phyloP scores from a whole-genome alignment of 768 basidiomycete species.

The Leucosporidium yakuticum region DNA sequence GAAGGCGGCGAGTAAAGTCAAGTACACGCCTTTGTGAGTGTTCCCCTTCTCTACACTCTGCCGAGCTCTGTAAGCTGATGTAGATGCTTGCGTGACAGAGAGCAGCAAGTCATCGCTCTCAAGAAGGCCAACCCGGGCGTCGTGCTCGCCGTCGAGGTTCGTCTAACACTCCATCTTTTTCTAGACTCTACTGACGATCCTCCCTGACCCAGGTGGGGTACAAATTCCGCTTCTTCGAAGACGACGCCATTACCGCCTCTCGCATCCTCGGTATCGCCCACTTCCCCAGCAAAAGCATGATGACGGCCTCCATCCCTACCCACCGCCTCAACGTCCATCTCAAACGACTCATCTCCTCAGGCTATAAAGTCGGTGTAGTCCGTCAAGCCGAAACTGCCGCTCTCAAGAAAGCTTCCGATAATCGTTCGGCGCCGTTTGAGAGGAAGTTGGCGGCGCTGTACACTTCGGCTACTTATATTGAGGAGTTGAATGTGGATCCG shows the following conservation, averaged over 20 bases:
- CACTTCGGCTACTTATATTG: conserved; percentile 61
- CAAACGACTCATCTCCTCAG: conserved; percentile 58
- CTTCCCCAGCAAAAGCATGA: conserved; percentile 64
- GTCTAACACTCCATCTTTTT: neutral
- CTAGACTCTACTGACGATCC: neutral
- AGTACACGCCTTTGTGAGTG: conserved; percentile 58
- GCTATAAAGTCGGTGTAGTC: conserved; percentile 76
- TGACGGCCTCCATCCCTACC: conserved; percentile 70
- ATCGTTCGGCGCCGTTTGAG: conserved; percentile 64
- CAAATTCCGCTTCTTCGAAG: conserved; percentile 66
- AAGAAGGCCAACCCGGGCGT: conserved; percentile 32
- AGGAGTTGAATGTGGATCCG: conserved; percentile 49
- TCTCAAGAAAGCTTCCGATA: conserved; percentile 74
- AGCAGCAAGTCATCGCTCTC: conserved; percentile 53
- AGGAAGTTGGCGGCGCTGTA: conserved; percentile 42
- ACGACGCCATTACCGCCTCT: conserved; percentile 56
- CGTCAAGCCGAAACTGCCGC: conserved; percentile 81
- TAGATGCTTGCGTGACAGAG: conserved; percentile 37
- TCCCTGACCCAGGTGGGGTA: conserved; percentile 53
- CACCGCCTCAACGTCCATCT: conserved; percentile 47
- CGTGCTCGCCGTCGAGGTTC: conserved; percentile 66
- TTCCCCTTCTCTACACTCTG: too few relatives aligned
- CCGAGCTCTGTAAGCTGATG: too few relatives aligned
- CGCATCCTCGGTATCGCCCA: conserved; percentile 65
- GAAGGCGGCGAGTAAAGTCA: conserved; percentile 19